Base-by-base conservation (phyloP, 2,329 filamentous ascomycete genomes). In the Trichophyton rubrum region DNA sequence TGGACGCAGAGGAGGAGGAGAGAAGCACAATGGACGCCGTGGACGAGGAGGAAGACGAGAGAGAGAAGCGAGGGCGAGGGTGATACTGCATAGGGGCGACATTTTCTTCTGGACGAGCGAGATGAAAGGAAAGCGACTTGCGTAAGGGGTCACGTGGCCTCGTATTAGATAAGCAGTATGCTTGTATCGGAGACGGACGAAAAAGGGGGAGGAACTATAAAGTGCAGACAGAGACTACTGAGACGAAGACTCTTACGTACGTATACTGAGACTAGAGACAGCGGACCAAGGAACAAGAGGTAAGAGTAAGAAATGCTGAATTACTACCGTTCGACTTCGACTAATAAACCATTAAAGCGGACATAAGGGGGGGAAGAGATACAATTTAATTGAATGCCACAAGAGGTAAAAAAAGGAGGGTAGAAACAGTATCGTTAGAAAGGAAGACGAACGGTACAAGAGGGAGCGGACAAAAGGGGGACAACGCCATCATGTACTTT, bases 311-410 rank as follows among this genome's bases (percentile, higher is more conserved):
- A 30, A n/a, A 53, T 13, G 17, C 43, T 47, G n/a, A 33, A 53
- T 53, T 53, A 53, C 15, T 53, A 53, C 49, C 49, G 49, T 53
- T 53, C 49, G 49, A 33, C 49, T 53, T 24, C 24, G 49, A 53
- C 49, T 53, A 53, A 53, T 53, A 53, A 53, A 33, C 43, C 49
- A 53, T 20, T 53, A 53, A 53, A 30, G 49, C 49, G 49, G 22
- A 53, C 45, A 22, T 27, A 49, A 49, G 22, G 22, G 49, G 24
- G 49, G 49, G 3, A 53, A 53, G 49, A 30, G 49, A 53, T 53
- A 53, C 49, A 53, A 53, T 53, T 53, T 53, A 53, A 53, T 53
- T 53, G 22, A 30, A 53, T 53, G 49, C 49, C 49, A 53, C 49
- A 33, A 53, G 22, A 24, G 22, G 49, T n/a, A 13, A 24, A 13